phyloP scores from a whole-genome alignment of 345 rosid genomes.

The Eucalyptus tenuipes region DNA sequence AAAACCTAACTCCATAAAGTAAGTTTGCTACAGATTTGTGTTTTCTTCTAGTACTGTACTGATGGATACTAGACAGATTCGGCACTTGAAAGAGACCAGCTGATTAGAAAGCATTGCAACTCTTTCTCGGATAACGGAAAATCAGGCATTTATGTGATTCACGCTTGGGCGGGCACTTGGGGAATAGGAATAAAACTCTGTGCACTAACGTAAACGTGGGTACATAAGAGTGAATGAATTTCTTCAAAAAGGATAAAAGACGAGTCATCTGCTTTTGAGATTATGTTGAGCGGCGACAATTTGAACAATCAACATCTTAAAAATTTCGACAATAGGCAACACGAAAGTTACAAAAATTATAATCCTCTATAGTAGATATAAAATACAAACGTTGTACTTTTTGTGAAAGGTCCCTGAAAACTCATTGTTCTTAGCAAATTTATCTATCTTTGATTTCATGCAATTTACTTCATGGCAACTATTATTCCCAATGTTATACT shows the following conservation, averaged over 20 bases:
- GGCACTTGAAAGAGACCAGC: not conserved
- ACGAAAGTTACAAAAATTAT: not conserved
- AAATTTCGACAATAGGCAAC: not conserved
- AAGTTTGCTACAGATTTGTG: not conserved
- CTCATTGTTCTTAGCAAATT: not conserved
- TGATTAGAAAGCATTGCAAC: not conserved
- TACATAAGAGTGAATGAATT: not conserved
- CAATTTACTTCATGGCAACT: not conserved
- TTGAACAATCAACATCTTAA: not conserved
- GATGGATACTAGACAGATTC: not conserved
- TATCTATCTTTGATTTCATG: not conserved
- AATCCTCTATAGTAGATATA: not conserved
- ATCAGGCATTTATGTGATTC: not conserved
- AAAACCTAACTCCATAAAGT: not conserved
- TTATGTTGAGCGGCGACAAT: not conserved
- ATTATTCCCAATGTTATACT: not conserved
- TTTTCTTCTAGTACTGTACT: not conserved
- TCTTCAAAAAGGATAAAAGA: not conserved
- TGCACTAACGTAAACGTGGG: not conserved
- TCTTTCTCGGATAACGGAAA: not conserved
- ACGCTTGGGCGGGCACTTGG: not conserved
- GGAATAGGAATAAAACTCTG: not conserved
- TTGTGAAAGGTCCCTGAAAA: not conserved
- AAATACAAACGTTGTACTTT: not conserved
- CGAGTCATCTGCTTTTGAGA: not conserved